Evolutionary conservation across 192 early-diverging fungal genomes (phyloP).

Genomic region (Chytriomyces sp.): DNA sequence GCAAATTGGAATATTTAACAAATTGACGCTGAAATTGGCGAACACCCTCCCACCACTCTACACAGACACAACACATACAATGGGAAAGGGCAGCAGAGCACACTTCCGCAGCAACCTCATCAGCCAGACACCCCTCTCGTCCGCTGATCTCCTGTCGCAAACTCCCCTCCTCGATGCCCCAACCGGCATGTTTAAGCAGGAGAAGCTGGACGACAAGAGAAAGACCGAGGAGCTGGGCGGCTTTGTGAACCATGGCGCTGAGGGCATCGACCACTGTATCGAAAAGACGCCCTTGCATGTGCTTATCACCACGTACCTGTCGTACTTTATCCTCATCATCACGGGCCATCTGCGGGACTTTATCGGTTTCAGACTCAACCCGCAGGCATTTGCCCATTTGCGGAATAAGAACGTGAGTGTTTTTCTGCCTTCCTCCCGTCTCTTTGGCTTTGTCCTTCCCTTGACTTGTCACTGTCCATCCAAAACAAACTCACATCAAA

Average conservation of each 20-base stretch:
- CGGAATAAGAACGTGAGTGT: slow-evolving; percentile 41
- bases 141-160: slow-evolving; percentile 41
- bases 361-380: slow-evolving; percentile 80
- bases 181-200: slow-evolving; percentile 19
- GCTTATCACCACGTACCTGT: slow-evolving; percentile 93
- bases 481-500: neutral
- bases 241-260: slow-evolving; percentile 9
- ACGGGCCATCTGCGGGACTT: slow-evolving; percentile 94
- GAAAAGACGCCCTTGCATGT: slow-evolving; percentile 81
- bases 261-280: slow-evolving; percentile 38
- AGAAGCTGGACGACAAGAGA: neutral
- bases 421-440: neutral
- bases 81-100: slow-evolving; percentile 58
- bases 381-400: slow-evolving; percentile 74
- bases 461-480: neutral
- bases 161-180: slow-evolving; percentile 31
- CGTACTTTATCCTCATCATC: slow-evolving; percentile 90
- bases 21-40: neutral
- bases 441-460: neutral
- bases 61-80: slow-evolving; percentile 5
- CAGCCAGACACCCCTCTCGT: slow-evolving; percentile 41
- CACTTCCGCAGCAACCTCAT: slow-evolving; percentile 37
- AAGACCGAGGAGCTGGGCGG: slow-evolving; percentile 6
- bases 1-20: neutral
- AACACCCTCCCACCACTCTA: neutral